Evolutionary conservation across 331 rosid genomes (phyloP).

Genomic region (Quercus lobata): DNA sequence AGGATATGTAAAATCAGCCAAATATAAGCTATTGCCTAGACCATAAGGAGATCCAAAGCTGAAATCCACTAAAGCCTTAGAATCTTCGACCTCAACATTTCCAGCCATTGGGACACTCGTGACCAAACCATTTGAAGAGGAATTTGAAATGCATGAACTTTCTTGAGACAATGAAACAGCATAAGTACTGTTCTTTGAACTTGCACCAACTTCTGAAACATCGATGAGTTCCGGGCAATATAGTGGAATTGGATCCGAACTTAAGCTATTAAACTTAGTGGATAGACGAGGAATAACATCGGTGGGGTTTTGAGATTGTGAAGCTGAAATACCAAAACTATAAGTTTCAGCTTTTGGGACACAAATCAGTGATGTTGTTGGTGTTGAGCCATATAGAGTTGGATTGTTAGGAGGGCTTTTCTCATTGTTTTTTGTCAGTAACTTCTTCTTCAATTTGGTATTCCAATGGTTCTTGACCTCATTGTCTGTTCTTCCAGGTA

Average conservation of each 20-base stretch:
- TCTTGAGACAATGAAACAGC: constrained; percentile 40
- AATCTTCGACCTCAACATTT: constrained; percentile 24
- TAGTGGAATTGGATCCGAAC: constrained; percentile 17
- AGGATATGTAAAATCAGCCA: constrained; percentile 40
- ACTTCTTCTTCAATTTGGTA: constrained; percentile 76
- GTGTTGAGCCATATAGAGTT: constrained; percentile 10
- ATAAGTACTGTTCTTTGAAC: constrained; percentile 10
- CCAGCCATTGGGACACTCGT: constrained; percentile 19
- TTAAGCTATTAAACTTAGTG: neutral
- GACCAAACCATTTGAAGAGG: constrained; percentile 30
- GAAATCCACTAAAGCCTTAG: constrained; percentile 39
- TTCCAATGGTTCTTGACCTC: constrained; percentile 93
- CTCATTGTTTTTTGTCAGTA: constrained; percentile 14
- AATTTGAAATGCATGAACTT: constrained; percentile 39
- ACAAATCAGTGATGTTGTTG: constrained; percentile 8
- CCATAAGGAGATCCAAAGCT: constrained; percentile 47
- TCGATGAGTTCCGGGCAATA: constrained; percentile 15
- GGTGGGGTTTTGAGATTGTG: constrained; percentile 22
- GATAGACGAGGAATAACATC: constrained; percentile 15
- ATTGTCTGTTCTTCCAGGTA: constrained; percentile 87
- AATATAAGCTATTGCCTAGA: constrained; percentile 22
- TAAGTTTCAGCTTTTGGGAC: constrained; percentile 19
- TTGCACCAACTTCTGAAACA: constrained; percentile 33
- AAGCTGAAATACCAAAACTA: constrained; percentile 14
- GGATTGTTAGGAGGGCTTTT: constrained; percentile 3